Conservation (phyloP, 805 yeast genomes). For the Ogataea henricii region DNA sequence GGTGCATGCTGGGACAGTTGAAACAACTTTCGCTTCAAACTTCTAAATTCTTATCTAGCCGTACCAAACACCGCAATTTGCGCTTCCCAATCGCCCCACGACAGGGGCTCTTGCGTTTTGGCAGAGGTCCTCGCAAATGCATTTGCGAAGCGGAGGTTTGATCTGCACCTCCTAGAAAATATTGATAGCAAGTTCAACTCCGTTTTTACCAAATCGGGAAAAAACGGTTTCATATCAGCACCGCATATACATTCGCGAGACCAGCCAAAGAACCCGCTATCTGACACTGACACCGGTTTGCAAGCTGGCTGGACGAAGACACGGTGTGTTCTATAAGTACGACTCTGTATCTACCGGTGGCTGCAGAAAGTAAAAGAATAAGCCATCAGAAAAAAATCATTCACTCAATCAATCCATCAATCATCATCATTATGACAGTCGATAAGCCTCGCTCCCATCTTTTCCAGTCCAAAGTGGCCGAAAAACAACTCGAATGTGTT, state of each 20-base stretch:
- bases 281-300: too few relatives aligned
- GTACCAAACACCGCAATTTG: too few relatives aligned
- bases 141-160: not conserved
- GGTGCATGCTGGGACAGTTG: too few relatives aligned
- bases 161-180: not conserved
- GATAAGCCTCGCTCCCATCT: constrained; percentile 32
- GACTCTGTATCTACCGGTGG: not conserved
- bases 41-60: too few relatives aligned
- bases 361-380: not conserved
- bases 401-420: too few relatives aligned
- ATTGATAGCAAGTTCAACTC: not conserved
- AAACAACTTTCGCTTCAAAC: too few relatives aligned
- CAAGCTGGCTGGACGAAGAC: too few relatives aligned
- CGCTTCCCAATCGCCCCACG: too few relatives aligned
- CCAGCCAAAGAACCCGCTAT: too few relatives aligned
- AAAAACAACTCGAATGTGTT: constrained; percentile 38
- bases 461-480: constrained; percentile 44
- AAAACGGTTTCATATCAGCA: not conserved
- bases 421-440: constrained; percentile 13
- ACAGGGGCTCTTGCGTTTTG: too few relatives aligned
- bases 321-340: not conserved
- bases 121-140: not conserved
- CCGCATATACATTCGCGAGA: not conserved
- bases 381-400: too few relatives aligned
- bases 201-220: not conserved